phyloP scores from a whole-genome alignment of 805 yeast species.

The Sporopachydermia lactativora region DNA sequence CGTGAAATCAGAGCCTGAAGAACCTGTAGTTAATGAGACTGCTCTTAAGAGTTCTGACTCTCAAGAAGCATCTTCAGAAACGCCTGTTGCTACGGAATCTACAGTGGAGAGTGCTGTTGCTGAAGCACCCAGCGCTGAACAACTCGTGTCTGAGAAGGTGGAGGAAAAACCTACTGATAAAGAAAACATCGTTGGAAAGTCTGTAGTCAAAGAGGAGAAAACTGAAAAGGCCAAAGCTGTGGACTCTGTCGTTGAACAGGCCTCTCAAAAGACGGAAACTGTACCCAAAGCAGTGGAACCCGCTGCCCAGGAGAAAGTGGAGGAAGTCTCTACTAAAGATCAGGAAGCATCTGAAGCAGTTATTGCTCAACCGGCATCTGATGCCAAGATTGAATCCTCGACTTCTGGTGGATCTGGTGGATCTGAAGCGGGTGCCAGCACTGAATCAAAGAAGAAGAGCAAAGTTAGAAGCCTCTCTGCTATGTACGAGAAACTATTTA shows the following conservation, averaged over 20 bases:
- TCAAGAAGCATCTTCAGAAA: too few species aligned
- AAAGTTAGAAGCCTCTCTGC: background rate
- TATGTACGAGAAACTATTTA: background rate
- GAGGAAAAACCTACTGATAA: conserved; percentile 2
- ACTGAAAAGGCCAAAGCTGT: background rate
- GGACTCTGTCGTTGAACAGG: background rate
- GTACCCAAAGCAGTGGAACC: background rate
- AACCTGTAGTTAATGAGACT: too few species aligned
- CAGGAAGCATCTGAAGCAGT: too few species aligned
- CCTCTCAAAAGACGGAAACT: conserved; percentile 1
- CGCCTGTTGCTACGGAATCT: background rate
- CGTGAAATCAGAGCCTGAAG: too few species aligned
- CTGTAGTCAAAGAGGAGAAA: background rate
- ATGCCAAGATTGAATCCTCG: too few species aligned
- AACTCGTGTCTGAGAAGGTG: background rate
- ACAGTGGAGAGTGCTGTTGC: background rate
- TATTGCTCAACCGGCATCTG: too few species aligned
- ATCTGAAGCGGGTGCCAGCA: background rate
- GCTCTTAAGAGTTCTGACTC: too few species aligned
- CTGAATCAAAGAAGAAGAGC: background rate
- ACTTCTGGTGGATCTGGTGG: background rate
- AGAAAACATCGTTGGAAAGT: conserved; percentile 3
- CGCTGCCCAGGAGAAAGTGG: too few species aligned
- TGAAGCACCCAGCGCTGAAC: background rate
- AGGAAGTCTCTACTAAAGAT: too few species aligned